These are phyloP conservation scores for Pichia sp. DNA, from an alignment of 1,139 yeast species.

Conservation along the genomic window DNA sequence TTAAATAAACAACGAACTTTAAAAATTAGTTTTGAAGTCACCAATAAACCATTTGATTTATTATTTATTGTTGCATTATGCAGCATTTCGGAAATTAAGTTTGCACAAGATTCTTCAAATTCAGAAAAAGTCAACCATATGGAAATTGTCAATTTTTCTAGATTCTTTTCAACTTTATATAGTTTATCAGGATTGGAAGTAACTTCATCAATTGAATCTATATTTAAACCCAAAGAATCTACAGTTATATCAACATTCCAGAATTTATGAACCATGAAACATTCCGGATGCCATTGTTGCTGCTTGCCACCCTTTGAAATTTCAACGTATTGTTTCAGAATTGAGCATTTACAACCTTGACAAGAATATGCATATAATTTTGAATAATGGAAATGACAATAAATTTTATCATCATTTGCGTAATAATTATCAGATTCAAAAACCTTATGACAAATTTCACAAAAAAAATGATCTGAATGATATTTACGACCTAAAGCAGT, in stretches of 20 bases:
- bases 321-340: slow-evolving; percentile 90
- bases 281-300: slow-evolving; percentile 99
- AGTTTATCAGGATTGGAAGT: slow-evolving; percentile 44
- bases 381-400: slow-evolving; percentile 89
- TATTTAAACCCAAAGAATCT: slow-evolving; percentile 48
- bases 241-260: slow-evolving; percentile 87
- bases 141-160: slow-evolving; percentile 64
- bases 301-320: slow-evolving; percentile 87
- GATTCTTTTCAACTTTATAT: slow-evolving; percentile 51
- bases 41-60: slow-evolving; percentile 60
- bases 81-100: slow-evolving; percentile 88
- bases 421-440: slow-evolving; percentile 94
- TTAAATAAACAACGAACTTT: slow-evolving; percentile 71
- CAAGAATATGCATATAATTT: slow-evolving; percentile 80
- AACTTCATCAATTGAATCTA: slow-evolving; percentile 15
- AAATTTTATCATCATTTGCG: slow-evolving; percentile 76
- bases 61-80: slow-evolving; percentile 76
- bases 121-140: slow-evolving; percentile 87
- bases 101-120: slow-evolving; percentile 89
- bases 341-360: slow-evolving; percentile 89
- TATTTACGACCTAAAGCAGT: slow-evolving; percentile 90
- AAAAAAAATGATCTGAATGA: slow-evolving; percentile 92
- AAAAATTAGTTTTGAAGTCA: slow-evolving; percentile 69
- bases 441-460: slow-evolving; percentile 79
- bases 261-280: slow-evolving; percentile 94